phyloP scores from a whole-genome alignment of 2,329 filamentous ascomycete species.

The Aureobasidium uvarum region DNA sequence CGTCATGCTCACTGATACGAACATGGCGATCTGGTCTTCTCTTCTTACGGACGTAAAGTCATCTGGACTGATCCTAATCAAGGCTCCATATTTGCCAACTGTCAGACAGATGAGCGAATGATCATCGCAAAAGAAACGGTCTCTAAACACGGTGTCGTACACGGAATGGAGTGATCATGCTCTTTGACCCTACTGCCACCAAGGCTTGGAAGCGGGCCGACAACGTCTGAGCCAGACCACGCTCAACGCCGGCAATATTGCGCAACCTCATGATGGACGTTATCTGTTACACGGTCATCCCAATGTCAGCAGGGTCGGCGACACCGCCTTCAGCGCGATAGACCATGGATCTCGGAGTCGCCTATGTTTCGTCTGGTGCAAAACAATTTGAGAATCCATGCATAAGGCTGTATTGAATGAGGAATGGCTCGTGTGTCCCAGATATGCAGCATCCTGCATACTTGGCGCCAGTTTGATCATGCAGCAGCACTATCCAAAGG shows the following conservation, averaged over 20 bases:
- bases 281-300: neutral
- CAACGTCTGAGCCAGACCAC: slow-evolving; percentile 22
- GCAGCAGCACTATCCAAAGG: slow-evolving; percentile 15
- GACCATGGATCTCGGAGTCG: neutral
- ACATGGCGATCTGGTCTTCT: neutral
- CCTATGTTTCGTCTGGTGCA: slow-evolving; percentile 15
- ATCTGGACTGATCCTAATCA: neutral
- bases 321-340: neutral
- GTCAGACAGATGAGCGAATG: slow-evolving; percentile 21
- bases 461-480: slow-evolving; percentile 20
- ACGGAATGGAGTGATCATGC: neutral
- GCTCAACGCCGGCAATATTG: slow-evolving; percentile 10
- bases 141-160: slow-evolving; percentile 1
- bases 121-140: slow-evolving; percentile 12
- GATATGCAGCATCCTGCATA: slow-evolving; percentile 24
- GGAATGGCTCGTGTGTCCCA: slow-evolving; percentile 13
- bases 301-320: neutral
- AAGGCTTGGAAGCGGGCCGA: slow-evolving; percentile 22
- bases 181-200: neutral
- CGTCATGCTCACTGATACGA: neutral
- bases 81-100: slow-evolving; percentile 7
- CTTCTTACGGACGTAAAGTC: slow-evolving; percentile 7
- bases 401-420: slow-evolving; percentile 17
- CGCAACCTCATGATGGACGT: neutral
- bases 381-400: slow-evolving; percentile 22